A percentile compares a stretch with the other conserved stretches of the same genome.
These are phyloP conservation scores for Phaseolus lunatus DNA, from an alignment of 306 rosid species.

Conservation along the genomic window DNA sequence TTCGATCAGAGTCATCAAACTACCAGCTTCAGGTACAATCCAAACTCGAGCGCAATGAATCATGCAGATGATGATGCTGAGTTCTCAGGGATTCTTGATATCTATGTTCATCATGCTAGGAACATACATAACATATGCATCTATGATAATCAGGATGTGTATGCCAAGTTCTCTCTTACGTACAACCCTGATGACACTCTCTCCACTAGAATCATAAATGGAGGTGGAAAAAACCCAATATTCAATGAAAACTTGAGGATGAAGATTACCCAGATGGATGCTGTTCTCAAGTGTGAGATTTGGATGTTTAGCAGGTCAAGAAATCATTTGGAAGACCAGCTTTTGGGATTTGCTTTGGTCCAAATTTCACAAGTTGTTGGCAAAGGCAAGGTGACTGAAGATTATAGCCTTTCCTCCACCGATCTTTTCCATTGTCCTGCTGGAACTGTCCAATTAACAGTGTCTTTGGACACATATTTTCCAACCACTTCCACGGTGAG, in stretches of 20 bases:
- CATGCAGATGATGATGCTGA: conserved; percentile 66
- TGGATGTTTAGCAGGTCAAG: conserved; percentile 94
- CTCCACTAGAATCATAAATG: conserved; percentile 72
- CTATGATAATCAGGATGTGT: conserved; percentile 93
- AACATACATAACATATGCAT: conserved; percentile 93
- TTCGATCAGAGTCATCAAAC: conserved; percentile 58
- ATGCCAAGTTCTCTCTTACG: conserved; percentile 90
- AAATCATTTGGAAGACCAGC: conserved; percentile 87
- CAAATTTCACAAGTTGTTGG: conserved; percentile 68
- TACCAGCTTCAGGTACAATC: conserved; percentile 66
- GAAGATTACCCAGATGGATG: conserved; percentile 74
- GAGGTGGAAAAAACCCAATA: conserved; percentile 85
- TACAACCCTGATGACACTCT: conserved; percentile 84
- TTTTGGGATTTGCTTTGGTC: conserved; percentile 85
- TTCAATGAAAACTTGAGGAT: conserved; percentile 80
- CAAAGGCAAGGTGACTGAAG: conserved; percentile 74
- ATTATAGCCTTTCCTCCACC: conserved; percentile 88
- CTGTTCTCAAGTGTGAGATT: conserved; percentile 88
- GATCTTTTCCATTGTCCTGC: conserved; percentile 97
- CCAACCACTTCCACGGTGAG: conserved; percentile 45
- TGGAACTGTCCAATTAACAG: conserved; percentile 78
- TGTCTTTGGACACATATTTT: conserved; percentile 60
- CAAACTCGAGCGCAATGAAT: conserved; percentile 49
- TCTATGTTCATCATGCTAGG: conserved; percentile 87
- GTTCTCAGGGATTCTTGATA: conserved; percentile 75